phyloP scores from a whole-genome alignment of 805 yeast genomes.

The Starmerella stigmatis region DNA sequence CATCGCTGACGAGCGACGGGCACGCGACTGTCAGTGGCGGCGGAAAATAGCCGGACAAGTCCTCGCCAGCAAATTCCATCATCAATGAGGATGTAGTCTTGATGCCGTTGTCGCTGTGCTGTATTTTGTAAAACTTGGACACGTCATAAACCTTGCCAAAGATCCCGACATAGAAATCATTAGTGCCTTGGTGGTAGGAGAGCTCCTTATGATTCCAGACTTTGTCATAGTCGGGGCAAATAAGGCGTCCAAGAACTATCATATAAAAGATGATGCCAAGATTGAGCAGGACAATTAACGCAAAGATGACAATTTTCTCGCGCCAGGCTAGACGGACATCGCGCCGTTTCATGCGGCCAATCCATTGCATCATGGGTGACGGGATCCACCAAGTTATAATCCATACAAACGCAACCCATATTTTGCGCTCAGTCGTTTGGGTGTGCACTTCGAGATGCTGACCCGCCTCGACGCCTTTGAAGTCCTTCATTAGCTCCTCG shows the following conservation, averaged over 20 bases:
- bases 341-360: slow-evolving; percentile 34
- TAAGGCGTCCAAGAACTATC: slow-evolving; percentile 33
- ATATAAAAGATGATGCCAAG: slow-evolving; percentile 35
- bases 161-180: slow-evolving; percentile 33
- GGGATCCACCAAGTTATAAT: slow-evolving; percentile 36
- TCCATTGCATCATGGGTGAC: slow-evolving; percentile 28
- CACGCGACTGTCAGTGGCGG: slow-evolving; percentile 35
- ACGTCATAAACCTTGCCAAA: slow-evolving; percentile 35
- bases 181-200: slow-evolving; percentile 30
- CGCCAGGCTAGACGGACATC: slow-evolving; percentile 38
- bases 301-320: slow-evolving; percentile 33
- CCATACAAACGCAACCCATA: slow-evolving; percentile 36
- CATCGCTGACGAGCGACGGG: slow-evolving; percentile 32
- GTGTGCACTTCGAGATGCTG: slow-evolving; percentile 28
- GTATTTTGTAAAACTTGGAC: slow-evolving; percentile 33
- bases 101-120: slow-evolving; percentile 35
- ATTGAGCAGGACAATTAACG: slow-evolving; percentile 31
- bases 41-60: slow-evolving; percentile 34
- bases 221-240: slow-evolving; percentile 35
- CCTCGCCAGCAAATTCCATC: slow-evolving; percentile 35
- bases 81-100: slow-evolving; percentile 29
- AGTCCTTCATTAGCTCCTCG: slow-evolving; percentile 23
- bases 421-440: slow-evolving; percentile 28
- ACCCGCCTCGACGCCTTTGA: slow-evolving; percentile 29
- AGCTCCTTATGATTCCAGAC: slow-evolving; percentile 34